Conservation (phyloP, 306 rosid species). For the Prunus mongolica region DNA sequence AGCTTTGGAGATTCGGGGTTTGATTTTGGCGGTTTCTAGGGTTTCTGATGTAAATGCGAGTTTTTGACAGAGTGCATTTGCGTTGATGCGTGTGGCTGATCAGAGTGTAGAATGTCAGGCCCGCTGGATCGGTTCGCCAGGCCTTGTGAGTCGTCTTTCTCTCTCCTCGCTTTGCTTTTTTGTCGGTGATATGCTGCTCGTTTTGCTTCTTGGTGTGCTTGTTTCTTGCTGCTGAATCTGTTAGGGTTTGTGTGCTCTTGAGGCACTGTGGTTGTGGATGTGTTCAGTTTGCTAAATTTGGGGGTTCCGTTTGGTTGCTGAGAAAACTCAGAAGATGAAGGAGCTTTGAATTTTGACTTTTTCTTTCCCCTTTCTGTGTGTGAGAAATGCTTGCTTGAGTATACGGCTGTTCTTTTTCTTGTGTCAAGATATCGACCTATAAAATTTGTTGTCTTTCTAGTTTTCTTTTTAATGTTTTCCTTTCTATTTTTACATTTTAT, state of each 20-base stretch:
- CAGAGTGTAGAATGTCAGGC: slow-evolving; percentile 49
- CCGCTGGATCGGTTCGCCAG: slow-evolving; percentile 75
- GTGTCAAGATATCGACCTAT: not conserved
- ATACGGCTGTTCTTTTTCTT: not conserved
- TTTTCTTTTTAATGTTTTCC: not conserved
- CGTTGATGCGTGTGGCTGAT: slow-evolving; percentile 23
- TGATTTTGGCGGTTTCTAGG: slow-evolving; percentile 24
- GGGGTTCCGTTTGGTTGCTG: slow-evolving; percentile 25
- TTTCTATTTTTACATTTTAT: not conserved
- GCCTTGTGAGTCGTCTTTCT: slow-evolving; percentile 52
- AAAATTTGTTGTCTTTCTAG: not conserved
- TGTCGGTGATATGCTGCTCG: not conserved
- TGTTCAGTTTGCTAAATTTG: slow-evolving; percentile 7
- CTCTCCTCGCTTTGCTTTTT: not conserved
- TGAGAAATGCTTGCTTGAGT: not conserved
- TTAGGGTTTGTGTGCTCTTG: not conserved
- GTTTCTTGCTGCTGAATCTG: not conserved
- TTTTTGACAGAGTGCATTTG: slow-evolving; percentile 8
- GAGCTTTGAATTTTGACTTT: not conserved
- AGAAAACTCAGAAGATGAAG: not conserved
- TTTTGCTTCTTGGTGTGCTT: not conserved
- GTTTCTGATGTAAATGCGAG: slow-evolving; percentile 35
- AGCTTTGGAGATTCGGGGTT: not conserved
- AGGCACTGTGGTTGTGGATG: not conserved
- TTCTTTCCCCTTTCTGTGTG: not conserved